These are phyloP conservation scores for Penicillium glabrum DNA, from an alignment of 2,329 filamentous ascomycete species.

Conservation along the genomic window DNA sequence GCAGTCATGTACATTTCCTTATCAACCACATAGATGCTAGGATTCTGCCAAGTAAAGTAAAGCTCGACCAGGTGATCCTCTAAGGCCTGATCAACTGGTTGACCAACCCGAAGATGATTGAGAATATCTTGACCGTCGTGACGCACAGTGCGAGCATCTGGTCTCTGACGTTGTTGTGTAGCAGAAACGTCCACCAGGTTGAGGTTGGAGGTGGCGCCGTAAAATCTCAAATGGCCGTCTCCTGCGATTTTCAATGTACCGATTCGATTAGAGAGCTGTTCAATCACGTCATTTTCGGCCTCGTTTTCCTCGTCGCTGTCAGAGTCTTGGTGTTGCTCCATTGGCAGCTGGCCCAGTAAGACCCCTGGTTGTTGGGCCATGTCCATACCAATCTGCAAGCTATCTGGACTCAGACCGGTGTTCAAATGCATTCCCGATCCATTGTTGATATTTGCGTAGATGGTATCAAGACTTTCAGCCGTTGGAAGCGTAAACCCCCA, in stretches of 20 bases:
- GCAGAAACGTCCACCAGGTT: constrained; percentile 43
- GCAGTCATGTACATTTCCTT: constrained; percentile 41
- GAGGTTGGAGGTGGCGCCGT: constrained; percentile 47
- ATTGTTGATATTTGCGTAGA: constrained; percentile 34
- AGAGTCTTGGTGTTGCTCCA: constrained; percentile 27
- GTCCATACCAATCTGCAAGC: constrained; percentile 26
- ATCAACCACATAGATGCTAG: constrained; percentile 48
- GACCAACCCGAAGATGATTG: constrained; percentile 43
- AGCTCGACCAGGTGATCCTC: constrained; percentile 48
- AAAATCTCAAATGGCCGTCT: constrained; percentile 47
- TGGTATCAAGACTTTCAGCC: constrained; percentile 35
- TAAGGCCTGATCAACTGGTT: constrained; percentile 40
- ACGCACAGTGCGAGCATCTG: constrained; percentile 40
- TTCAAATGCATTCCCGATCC: constrained; percentile 19
- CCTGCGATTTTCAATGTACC: constrained; percentile 45
- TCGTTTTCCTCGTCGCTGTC: constrained; percentile 41
- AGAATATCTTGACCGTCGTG: constrained; percentile 42
- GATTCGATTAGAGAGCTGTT: constrained; percentile 45
- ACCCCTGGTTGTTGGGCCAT: constrained; percentile 27
- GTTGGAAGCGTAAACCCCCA: constrained; percentile 40
- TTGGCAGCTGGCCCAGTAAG: constrained; percentile 19
- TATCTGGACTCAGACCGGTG: constrained; percentile 26
- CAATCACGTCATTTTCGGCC: constrained; percentile 42
- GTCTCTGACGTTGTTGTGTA: constrained; percentile 33
- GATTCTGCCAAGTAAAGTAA: constrained; percentile 52